Base-by-base conservation (phyloP, 108 stramenopile genomes). In the Cyclotella sp. region DNA sequence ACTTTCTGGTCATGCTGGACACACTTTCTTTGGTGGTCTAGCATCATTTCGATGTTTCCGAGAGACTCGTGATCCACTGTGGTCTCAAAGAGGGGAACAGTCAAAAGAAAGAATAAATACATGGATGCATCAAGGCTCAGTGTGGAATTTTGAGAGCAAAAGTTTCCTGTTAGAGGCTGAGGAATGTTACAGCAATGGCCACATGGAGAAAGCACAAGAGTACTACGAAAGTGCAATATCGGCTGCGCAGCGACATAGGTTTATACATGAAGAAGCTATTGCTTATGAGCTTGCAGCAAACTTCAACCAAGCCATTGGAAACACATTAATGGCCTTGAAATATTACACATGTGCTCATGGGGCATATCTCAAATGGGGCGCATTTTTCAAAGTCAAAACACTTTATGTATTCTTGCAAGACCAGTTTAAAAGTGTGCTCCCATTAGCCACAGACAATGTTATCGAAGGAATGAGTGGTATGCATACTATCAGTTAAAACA, bases 101-200 rank as follows among this genome's bases (percentile, higher is more conserved):
- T 53, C 47, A 15, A 75, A 67, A 19, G 64, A 28, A 18, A 47
- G 26, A 44, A 59, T 75, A 22, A 19, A 39, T 18, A 9, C n/a
- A 5, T 75, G 74, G 74, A 59, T 15, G 16, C 30, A 64, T 21
- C 34, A 46, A 34, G 49, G 52, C 18, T 73, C 78, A 15, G 27
- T 5, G 27, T 65, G 63, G 63, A 79, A 79, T 42, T 79, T 79
- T 66, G 54, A 73, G 34, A 63, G 73, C 45, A 73, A 73, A 39
- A 19, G 39, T 16, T 55, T 41, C 6, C 26, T 79, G 1, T 26
- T 79, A 1, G 47, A 73, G 21, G 78, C 78, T 0, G 78, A 79
- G 57, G 57, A 73, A 28, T 13, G n/a, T 40, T 73, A 73, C 44
- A 39, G 49, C 18, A 24, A 77, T 41, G 34, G 47, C 27, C 19